Percentiles rank a stretch among this genome's conserved stretches.
These are phyloP conservation scores for Termitomyces sp. DNA, from an alignment of 768 basidiomycete species.

Conservation along the genomic window DNA sequence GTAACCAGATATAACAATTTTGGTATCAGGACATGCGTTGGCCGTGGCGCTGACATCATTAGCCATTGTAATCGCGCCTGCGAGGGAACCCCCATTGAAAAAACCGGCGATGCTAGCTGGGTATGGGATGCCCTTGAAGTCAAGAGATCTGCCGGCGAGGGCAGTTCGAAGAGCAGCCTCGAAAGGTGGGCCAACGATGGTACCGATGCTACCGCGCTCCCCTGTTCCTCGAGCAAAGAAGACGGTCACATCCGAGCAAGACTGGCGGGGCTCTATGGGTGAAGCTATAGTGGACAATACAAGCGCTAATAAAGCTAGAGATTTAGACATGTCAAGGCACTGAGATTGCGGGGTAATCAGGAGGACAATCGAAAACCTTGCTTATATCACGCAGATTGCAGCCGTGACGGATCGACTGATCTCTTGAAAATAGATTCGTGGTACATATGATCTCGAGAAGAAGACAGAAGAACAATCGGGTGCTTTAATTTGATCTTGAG, in stretches of 20 bases:
- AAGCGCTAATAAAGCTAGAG: constrained; percentile 14
- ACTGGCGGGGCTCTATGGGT: constrained; percentile 18
- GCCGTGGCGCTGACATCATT: constrained; percentile 25
- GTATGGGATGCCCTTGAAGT: constrained; percentile 35
- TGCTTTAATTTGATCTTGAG: not conserved
- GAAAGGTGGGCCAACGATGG: constrained; percentile 36
- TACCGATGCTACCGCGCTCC: constrained; percentile 31
- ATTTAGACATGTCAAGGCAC: constrained; percentile 14
- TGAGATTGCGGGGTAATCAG: not conserved
- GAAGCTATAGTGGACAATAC: constrained; percentile 20
- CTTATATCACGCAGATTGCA: not conserved
- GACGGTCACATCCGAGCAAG: constrained; percentile 31
- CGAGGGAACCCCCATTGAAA: constrained; percentile 33
- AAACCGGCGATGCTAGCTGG: constrained; percentile 33
- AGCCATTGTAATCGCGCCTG: constrained; percentile 34
- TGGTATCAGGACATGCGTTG: constrained; percentile 28
- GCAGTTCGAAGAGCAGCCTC: constrained; percentile 25
- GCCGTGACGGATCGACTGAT: not conserved
- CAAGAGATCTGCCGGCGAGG: constrained; percentile 27
- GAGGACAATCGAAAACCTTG: not conserved
- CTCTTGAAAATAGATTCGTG: not conserved
- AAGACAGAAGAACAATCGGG: not conserved
- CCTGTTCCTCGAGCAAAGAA: constrained; percentile 36
- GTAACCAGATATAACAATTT: constrained; percentile 33
- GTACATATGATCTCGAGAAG: not conserved